phyloP scores from a whole-genome alignment of 164 flowering plant species.

The Stephania cephalantha region DNA sequence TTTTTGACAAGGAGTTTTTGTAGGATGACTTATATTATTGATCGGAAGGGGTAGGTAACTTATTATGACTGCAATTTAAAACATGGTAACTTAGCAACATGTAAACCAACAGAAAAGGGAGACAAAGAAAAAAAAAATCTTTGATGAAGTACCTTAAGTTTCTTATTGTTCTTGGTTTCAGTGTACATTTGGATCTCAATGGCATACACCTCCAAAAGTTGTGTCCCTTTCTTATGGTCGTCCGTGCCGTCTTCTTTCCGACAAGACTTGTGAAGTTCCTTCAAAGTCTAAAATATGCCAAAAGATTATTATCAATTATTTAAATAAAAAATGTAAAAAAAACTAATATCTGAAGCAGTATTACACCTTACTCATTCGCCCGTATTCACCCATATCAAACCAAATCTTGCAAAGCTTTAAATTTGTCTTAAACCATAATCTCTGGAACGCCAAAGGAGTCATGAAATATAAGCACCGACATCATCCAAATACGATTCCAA shows the following conservation, averaged over 20 bases:
- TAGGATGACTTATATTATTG: no score
- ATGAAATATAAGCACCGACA: neutral
- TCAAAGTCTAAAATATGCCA: constrained; percentile 55
- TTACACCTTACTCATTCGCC: constrained; percentile 94
- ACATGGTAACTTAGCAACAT: no score
- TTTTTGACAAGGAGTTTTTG: no score
- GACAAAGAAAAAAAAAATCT: neutral
- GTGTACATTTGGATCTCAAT: constrained; percentile 99
- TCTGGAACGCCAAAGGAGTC: constrained; percentile 39
- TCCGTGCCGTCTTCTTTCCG: constrained; percentile 98
- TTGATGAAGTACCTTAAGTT: constrained; percentile 65
- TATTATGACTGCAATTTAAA: no score
- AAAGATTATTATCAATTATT: constrained; percentile 6
- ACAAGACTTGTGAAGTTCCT: constrained; percentile 97
- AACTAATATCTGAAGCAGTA: constrained; percentile 4
- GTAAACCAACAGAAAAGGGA: neutral
- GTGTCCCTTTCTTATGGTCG: constrained; percentile 99
- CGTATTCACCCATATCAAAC: constrained; percentile 99
- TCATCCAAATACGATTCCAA: neutral
- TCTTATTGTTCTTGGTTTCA: constrained; percentile 95
- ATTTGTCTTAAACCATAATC: constrained; percentile 99
- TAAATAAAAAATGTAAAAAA: neutral
- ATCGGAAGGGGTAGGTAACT: neutral
- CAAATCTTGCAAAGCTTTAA: constrained; percentile 96
- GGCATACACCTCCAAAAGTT: constrained; percentile 94